Evolutionary conservation across 2,329 filamentous ascomycete species (phyloP).

Genomic region (Aspergillus sp.): DNA sequence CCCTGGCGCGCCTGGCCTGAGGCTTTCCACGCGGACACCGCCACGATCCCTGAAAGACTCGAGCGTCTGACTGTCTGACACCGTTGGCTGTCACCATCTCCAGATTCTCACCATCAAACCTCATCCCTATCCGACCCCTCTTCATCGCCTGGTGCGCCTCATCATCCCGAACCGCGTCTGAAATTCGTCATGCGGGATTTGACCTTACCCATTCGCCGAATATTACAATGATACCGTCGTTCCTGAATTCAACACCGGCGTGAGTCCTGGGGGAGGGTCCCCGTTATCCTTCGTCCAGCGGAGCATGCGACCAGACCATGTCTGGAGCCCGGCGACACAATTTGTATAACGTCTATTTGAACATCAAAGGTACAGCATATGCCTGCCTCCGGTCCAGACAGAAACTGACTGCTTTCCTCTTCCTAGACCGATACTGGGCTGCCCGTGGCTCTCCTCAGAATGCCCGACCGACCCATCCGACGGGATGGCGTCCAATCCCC

Average conservation of each 20-base stretch:
- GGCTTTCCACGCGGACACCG: background rate
- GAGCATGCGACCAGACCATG: conserved; percentile 21
- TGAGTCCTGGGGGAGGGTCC: conserved; percentile 5
- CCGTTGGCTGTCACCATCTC: background rate
- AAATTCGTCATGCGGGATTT: background rate
- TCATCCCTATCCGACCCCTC: background rate
- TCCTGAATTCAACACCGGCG: conserved; percentile 1
- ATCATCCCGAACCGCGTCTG: background rate
- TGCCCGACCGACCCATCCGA: conserved; percentile 4
- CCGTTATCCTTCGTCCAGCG: conserved; percentile 6
- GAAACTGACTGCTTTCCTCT: background rate
- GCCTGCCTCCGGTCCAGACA: background rate
- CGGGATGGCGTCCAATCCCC: conserved; percentile 34
- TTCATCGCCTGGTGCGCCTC: conserved; percentile 4
- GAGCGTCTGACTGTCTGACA: background rate
- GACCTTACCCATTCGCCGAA: background rate
- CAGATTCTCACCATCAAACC: background rate
- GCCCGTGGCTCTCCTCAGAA: conserved; percentile 8
- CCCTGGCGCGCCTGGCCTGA: conserved; percentile 1
- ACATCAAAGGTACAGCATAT: conserved; percentile 10
- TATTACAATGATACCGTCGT: conserved; percentile 3
- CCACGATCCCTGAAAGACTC: conserved; percentile 4
- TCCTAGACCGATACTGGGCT: conserved; percentile 12
- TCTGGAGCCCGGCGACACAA: conserved; percentile 13
- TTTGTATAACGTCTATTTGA: conserved; percentile 16